Base-by-base conservation (phyloP, 768 basidiomycete species). In the Calocera cornea region DNA sequence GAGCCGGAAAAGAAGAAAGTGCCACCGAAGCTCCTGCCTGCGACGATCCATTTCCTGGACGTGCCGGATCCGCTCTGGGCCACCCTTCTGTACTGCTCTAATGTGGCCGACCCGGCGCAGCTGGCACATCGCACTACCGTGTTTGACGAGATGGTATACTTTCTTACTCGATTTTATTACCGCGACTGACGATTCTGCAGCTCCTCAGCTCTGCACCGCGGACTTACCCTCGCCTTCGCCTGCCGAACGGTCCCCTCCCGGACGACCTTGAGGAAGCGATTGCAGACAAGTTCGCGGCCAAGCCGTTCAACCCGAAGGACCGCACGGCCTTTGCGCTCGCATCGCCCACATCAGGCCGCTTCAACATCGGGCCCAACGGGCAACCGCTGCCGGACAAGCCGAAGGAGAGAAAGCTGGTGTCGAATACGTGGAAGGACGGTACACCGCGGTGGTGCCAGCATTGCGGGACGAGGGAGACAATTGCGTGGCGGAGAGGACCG, bases 41-140 rank as follows among this genome's bases (percentile, higher is more conserved):
- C n/a, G 40, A 47, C 31, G 3, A 5, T 60, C 10, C 54, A 60
- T 19, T 60, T 60, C 22, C 14, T 60, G 24, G 54, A 60, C 19
- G 54, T 60, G 54, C 54, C 54, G 3, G 54, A 60, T 60, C 54
- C 54, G 31, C 54, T 60, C 10, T 60, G 54, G 54, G 54, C 54
- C 10, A 60, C 54, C 11, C 22, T 60, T 11, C 27, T 60, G 54
- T 60, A 60, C 31, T 60, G 54, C 22, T 14, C 54, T 27, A 60
- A 60, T 19, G 31, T 33, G 2, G 54, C 54, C 19, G 54, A 60
- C 22, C 54, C 54, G 54, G 54, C 54, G 10, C 54, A 60, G 54
- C 31, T 60, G 54, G 54, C 54, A 29, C 54, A 60, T 60, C 54
- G 54, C 7, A 60, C 54, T 11, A 60, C 54, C 27, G 54, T 60